Percentiles rank a stretch among this genome's conserved stretches.
Conservation (phyloP, 2,329 filamentous ascomycete genomes). For the Cladosporium sp. region DNA sequence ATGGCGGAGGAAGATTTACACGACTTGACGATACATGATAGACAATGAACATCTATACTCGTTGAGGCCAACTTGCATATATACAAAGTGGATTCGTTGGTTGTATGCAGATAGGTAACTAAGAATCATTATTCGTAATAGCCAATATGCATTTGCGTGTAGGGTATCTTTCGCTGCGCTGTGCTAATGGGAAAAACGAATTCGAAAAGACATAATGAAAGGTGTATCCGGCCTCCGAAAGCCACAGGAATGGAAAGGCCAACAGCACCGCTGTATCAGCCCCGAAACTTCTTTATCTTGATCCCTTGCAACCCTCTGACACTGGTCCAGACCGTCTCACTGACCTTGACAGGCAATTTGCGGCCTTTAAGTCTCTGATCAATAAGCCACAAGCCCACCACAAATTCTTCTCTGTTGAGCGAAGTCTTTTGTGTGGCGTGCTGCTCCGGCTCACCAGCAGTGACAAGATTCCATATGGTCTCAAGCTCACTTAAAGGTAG, state of each 20-base stretch:
- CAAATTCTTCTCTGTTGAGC: slow-evolving; percentile 69
- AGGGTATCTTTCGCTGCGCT: slow-evolving; percentile 12
- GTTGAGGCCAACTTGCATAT: neutral
- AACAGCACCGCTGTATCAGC: neutral
- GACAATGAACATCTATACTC: neutral
- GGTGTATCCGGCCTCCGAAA: neutral
- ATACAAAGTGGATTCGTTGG: neutral
- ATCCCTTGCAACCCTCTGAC: slow-evolving; percentile 50
- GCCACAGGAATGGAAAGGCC: neutral
- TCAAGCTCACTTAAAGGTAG: slow-evolving; percentile 67
- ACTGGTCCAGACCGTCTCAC: slow-evolving; percentile 74
- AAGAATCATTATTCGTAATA: neutral
- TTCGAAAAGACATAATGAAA: neutral
- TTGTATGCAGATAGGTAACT: neutral
- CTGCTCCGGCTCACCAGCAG: slow-evolving; percentile 34
- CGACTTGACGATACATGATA: neutral
- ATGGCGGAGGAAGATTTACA: neutral
- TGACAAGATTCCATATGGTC: slow-evolving; percentile 74
- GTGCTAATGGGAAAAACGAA: neutral
- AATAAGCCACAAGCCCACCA: slow-evolving; percentile 80
- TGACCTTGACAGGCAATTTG: slow-evolving; percentile 71
- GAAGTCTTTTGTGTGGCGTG: slow-evolving; percentile 33
- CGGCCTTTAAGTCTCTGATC: slow-evolving; percentile 77
- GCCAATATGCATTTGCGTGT: slow-evolving; percentile 4
- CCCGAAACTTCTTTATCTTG: slow-evolving; percentile 29